Conservation (phyloP, 169 alveolate genomes). For the Cryptosporidium bovis region DNA sequence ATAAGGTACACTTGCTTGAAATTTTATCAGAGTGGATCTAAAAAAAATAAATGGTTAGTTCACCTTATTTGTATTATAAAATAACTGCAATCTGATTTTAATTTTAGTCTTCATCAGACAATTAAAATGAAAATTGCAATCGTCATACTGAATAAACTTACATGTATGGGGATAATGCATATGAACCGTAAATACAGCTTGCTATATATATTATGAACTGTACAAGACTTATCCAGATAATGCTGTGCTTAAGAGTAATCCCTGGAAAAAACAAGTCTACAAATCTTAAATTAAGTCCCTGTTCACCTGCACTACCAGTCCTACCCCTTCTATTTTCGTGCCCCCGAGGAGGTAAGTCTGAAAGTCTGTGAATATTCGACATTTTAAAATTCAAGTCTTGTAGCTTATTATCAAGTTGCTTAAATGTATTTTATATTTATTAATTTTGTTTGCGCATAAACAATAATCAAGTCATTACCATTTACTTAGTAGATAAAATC, state of each 20-base stretch:
- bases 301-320: constrained; percentile 1
- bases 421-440: no score
- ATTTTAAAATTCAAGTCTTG: constrained; percentile 16
- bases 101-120: neutral
- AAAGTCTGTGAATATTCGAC: constrained; percentile 70
- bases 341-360: constrained; percentile 59
- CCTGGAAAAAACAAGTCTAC: constrained; percentile 68
- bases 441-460: no score
- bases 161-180: constrained; percentile 71
- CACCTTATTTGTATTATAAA: neutral
- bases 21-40: constrained; percentile 76
- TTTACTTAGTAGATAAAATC: neutral
- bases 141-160: constrained; percentile 10
- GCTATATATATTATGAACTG: constrained; percentile 51
- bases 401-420: neutral
- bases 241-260: constrained; percentile 60
- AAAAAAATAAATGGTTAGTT: constrained; percentile 9
- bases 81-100: neutral
- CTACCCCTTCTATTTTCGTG: neutral
- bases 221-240: constrained; percentile 63
- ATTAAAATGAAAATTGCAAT: neutral
- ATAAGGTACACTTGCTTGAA: constrained; percentile 84
- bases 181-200: constrained; percentile 58
- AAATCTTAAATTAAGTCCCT: constrained; percentile 52
- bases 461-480: neutral